These are phyloP conservation scores for Erodium moschatum DNA, from an alignment of 441 rosid species.

Conservation along the genomic window DNA sequence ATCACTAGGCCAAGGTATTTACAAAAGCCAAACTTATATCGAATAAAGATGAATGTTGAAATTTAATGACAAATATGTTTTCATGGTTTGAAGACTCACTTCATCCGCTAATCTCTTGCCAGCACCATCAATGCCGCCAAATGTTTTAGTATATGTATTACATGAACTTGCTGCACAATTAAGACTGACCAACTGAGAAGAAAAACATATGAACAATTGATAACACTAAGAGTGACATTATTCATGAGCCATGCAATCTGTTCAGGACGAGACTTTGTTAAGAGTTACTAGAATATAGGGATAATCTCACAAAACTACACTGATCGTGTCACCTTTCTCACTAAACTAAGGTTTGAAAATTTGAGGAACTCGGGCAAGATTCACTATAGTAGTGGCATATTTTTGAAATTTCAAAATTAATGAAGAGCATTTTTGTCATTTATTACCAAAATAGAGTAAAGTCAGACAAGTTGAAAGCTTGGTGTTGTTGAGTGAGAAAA, in stretches of 20 bases:
- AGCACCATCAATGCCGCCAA: slow-evolving; percentile 79
- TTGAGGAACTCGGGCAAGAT: no score
- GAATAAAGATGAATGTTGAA: background rate
- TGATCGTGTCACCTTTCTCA: no score
- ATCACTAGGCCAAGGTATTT: slow-evolving; percentile 14
- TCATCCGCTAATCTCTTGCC: slow-evolving; percentile 84
- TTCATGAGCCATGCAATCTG: background rate
- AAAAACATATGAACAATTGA: background rate
- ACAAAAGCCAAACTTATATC: slow-evolving; percentile 4
- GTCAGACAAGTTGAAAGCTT: no score
- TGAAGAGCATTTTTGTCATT: no score
- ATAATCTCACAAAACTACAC: no score
- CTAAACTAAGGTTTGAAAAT: no score
- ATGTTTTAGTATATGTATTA: slow-evolving; percentile 63
- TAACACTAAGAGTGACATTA: background rate
- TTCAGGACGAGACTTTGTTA: background rate
- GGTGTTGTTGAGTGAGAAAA: no score
- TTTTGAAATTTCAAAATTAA: no score
- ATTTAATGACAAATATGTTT: slow-evolving; percentile 11
- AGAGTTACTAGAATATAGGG: no score
- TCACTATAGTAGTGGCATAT: no score
- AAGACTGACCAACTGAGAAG: background rate
- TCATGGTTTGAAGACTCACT: slow-evolving; percentile 39
- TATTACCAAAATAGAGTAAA: no score
- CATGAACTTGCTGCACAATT: slow-evolving; percentile 63